Conservation (phyloP, 2,329 filamentous ascomycete species). For the Apiospora rasikravindrae region DNA sequence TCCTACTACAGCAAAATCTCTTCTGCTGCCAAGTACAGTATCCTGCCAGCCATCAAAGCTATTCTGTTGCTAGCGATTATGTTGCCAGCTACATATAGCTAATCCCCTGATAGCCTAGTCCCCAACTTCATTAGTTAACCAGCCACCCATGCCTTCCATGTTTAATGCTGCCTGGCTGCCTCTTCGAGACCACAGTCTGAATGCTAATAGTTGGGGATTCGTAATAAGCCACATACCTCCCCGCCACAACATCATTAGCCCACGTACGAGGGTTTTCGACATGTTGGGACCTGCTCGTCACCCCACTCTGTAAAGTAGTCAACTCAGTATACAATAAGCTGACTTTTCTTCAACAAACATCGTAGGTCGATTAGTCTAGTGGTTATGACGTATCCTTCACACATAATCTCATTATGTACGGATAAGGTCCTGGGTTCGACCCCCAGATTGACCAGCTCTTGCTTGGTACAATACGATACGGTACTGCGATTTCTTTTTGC, state of each 20-base stretch:
- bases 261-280: background rate
- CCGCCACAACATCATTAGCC: background rate
- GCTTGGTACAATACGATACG: background rate
- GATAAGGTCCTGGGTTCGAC: slow-evolving; percentile 22
- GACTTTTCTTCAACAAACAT: background rate
- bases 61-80: background rate
- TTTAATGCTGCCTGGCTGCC: no score
- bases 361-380: slow-evolving; percentile 17
- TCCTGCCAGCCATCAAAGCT: background rate
- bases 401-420: slow-evolving; percentile 10
- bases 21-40: background rate
- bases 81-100: background rate
- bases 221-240: background rate
- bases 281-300: background rate
- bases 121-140: background rate
- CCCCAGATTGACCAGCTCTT: background rate
- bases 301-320: background rate
- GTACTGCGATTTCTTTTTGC: background rate
- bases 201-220: background rate
- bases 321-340: background rate
- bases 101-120: background rate
- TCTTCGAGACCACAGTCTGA: no score
- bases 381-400: slow-evolving; percentile 24
- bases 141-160: background rate
- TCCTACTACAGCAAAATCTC: background rate